Conservation (phyloP, 257 asterid genomes). For the Jacaranda mimosifolia region DNA sequence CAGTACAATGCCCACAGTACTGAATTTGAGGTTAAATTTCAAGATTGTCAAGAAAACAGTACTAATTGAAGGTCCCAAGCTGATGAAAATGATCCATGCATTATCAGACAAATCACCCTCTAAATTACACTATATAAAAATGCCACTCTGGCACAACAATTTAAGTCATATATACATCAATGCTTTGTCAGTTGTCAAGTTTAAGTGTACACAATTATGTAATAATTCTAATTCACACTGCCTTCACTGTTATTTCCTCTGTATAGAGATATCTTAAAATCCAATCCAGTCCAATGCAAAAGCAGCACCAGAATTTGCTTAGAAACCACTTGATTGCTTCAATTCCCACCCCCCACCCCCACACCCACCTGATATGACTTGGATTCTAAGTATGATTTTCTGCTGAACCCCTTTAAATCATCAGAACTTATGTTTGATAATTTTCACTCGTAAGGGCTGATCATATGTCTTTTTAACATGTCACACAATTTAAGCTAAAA, state of each 20-base stretch:
- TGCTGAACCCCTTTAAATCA: slow-evolving; percentile 44
- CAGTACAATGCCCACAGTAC: not conserved
- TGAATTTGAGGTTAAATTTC: not conserved
- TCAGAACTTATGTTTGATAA: slow-evolving; percentile 26
- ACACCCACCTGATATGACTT: slow-evolving; percentile 42
- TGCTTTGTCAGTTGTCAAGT: slow-evolving; percentile 7
- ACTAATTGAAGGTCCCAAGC: not conserved
- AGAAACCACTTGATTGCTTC: slow-evolving; percentile 57
- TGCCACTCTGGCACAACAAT: not conserved
- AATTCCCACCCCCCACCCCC: slow-evolving; percentile 17
- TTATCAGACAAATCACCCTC: not conserved
- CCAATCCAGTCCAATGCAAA: slow-evolving; percentile 45
- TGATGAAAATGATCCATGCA: not conserved
- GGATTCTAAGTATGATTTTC: slow-evolving; percentile 47
- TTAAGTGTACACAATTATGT: not conserved
- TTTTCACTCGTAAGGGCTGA: too few relatives aligned
- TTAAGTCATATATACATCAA: not conserved
- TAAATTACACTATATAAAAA: not conserved
- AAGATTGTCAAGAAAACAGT: not conserved
- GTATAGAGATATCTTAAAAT: slow-evolving; percentile 47
- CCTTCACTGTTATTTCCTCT: slow-evolving; percentile 14
- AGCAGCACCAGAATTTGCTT: slow-evolving; percentile 51
- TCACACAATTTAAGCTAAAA: too few relatives aligned
- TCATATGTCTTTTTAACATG: too few relatives aligned
- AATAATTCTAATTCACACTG: slow-evolving; percentile 4